phyloP scores from a whole-genome alignment of 1,284 basidiomycete genomes.

The Marasmius tenuissimus region DNA sequence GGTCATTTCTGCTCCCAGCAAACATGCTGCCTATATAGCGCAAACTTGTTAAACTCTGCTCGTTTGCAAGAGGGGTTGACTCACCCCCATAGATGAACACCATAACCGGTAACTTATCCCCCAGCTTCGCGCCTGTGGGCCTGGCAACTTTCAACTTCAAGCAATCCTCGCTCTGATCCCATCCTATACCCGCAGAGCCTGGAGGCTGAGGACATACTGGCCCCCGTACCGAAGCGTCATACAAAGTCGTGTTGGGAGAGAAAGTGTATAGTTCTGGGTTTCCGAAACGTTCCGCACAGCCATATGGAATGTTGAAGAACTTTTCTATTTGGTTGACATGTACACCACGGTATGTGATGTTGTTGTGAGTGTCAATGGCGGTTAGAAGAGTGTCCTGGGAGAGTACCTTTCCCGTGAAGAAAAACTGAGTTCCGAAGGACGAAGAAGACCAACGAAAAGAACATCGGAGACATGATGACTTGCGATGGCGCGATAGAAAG shows the following conservation, averaged over 20 bases:
- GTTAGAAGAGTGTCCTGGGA: background rate
- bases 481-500: no score
- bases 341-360: conserved; percentile 1
- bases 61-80: background rate
- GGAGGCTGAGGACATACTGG: background rate
- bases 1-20: conserved; percentile 1
- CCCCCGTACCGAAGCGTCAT: background rate
- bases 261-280: conserved; percentile 1
- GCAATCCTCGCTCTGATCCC: conserved; percentile 3
- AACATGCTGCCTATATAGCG: background rate
- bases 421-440: no score
- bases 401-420: no score
- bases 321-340: background rate
- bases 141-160: conserved; percentile 6
- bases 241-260: background rate
- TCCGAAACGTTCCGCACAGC: background rate
- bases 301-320: conserved; percentile 5
- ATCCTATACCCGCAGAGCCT: background rate
- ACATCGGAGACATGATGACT: no score
- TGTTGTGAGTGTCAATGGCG: background rate
- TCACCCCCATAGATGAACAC: conserved; percentile 5
- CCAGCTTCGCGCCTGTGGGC: background rate
- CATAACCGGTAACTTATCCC: conserved; percentile 2
- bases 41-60: background rate
- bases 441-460: no score